Evolutionary conservation across 768 basidiomycete genomes (phyloP).

Genomic region (Scleroderma citrinum): DNA sequence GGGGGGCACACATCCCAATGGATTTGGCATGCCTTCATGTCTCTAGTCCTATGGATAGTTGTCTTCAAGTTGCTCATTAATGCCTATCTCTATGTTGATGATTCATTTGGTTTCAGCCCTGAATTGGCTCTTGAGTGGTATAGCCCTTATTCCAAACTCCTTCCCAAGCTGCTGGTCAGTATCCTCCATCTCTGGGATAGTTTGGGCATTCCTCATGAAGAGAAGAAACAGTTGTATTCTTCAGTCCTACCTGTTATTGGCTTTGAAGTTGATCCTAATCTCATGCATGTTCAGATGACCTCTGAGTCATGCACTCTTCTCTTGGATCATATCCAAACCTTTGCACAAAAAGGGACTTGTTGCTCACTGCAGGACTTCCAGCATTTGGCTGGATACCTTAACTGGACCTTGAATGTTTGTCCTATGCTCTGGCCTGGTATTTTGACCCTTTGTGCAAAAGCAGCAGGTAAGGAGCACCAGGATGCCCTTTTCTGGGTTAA

Average conservation of each 20-base stretch:
- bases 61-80: constrained; percentile 11
- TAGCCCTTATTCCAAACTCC: constrained; percentile 17
- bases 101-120: constrained; percentile 9
- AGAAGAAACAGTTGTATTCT: constrained; percentile 35
- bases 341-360: constrained; percentile 3
- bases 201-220: constrained; percentile 34
- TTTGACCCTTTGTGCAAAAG: constrained; percentile 30
- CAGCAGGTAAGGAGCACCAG: constrained; percentile 14
- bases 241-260: constrained; percentile 29
- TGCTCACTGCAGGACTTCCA: constrained; percentile 22
- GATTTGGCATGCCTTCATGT: constrained; percentile 29
- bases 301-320: constrained; percentile 14
- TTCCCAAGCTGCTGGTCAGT: background rate
- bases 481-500: constrained; percentile 3
- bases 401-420: constrained; percentile 37
- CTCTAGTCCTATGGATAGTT: constrained; percentile 27
- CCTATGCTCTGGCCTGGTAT: constrained; percentile 32
- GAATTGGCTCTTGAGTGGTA: constrained; percentile 4
- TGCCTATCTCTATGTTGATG: constrained; percentile 24
- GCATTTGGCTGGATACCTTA: constrained; percentile 30
- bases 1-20: constrained; percentile 15
- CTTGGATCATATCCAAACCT: background rate
- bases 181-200: constrained; percentile 31
- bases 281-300: constrained; percentile 19
- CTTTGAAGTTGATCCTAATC: constrained; percentile 26